phyloP scores from a whole-genome alignment of 768 basidiomycete genomes.

The Phaeotremella skinneri region DNA sequence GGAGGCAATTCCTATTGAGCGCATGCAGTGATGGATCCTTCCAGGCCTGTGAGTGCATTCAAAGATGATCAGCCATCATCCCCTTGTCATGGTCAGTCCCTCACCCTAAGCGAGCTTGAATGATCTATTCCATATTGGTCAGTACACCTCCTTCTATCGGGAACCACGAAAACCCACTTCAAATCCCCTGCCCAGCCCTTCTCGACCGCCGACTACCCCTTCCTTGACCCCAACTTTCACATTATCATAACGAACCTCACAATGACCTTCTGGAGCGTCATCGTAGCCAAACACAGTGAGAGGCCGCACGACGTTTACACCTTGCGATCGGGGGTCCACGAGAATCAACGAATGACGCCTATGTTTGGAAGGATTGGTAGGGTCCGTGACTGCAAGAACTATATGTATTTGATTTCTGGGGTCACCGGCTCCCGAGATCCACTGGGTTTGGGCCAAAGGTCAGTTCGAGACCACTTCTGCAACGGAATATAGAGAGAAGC shows the following conservation, averaged over 20 bases:
- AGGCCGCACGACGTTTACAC: conserved; percentile 84
- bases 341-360: conserved; percentile 90
- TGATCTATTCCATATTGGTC: conserved; percentile 19
- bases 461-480: too few relatives aligned
- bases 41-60: conserved; percentile 63
- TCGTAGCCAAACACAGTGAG: conserved; percentile 94
- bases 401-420: conserved; percentile 84
- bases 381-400: conserved; percentile 80
- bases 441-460: conserved; percentile 57
- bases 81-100: conserved; percentile 32
- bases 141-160: background rate
- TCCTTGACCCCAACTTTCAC: conserved; percentile 83
- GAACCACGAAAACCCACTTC: conserved; percentile 58
- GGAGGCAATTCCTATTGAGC: conserved; percentile 85
- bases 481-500: too few relatives aligned
- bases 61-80: conserved; percentile 8
- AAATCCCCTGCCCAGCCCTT: conserved; percentile 93
- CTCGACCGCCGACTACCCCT: conserved; percentile 58
- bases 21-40: conserved; percentile 98
- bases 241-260: conserved; percentile 89
- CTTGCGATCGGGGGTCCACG: conserved; percentile 81
- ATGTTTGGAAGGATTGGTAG: conserved; percentile 70
- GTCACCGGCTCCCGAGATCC: conserved; percentile 96
- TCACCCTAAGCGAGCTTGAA: conserved; percentile 92
- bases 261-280: conserved; percentile 95